Conservation (phyloP, 108 stramenopile genomes). For the Skeletonema marinoi region DNA sequence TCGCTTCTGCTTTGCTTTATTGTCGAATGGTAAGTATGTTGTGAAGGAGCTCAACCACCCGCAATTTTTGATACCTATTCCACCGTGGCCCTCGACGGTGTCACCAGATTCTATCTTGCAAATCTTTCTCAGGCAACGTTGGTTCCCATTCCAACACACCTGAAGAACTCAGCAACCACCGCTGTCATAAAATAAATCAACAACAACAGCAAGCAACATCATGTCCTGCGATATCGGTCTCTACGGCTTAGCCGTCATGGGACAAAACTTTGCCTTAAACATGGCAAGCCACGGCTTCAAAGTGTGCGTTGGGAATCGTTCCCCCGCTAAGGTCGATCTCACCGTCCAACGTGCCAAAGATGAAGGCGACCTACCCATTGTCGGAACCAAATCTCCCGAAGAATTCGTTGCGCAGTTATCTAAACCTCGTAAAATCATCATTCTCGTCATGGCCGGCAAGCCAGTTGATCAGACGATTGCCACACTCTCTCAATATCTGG, state of each 20-base stretch:
- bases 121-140: too few relatives aligned
- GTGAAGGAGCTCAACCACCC: background rate
- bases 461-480: slow-evolving; percentile 96
- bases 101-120: too few relatives aligned
- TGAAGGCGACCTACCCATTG: slow-evolving; percentile 91
- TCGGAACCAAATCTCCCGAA: slow-evolving; percentile 74
- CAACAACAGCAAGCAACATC: background rate
- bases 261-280: slow-evolving; percentile 99
- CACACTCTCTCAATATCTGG: slow-evolving; percentile 74
- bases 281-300: slow-evolving; percentile 94
- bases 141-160: too few relatives aligned
- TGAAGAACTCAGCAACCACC: too few relatives aligned
- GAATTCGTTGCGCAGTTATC: slow-evolving; percentile 75
- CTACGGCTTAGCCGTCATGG: slow-evolving; percentile 98
- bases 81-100: background rate
- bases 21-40: too few relatives aligned
- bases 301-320: slow-evolving; percentile 93
- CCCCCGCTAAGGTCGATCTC: slow-evolving; percentile 89
- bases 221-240: slow-evolving; percentile 93
- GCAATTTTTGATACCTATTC: background rate
- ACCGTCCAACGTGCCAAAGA: slow-evolving; percentile 94
- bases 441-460: slow-evolving; percentile 96
- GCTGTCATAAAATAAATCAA: too few relatives aligned
- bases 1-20: too few relatives aligned
- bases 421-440: slow-evolving; percentile 94